Percentiles rank a stretch among this genome's conserved stretches.
These are phyloP conservation scores for Xylaria sp. DNA, from an alignment of 2,329 filamentous ascomycete genomes.

Conservation along the genomic window DNA sequence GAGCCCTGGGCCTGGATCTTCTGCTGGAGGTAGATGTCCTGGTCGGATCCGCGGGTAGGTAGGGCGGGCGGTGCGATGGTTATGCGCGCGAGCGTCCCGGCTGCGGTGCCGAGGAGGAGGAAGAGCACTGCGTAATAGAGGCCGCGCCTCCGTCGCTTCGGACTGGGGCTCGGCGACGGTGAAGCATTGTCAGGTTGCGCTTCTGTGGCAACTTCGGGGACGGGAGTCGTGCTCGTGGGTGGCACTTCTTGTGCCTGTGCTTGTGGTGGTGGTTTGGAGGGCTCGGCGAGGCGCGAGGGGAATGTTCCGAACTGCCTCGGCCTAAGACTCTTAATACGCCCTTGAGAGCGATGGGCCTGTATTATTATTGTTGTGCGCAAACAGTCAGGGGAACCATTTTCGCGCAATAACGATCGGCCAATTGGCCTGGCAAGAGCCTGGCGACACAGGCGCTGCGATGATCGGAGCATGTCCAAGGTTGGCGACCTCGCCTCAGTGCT, in stretches of 20 bases:
- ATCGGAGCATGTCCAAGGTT: conserved; percentile 29
- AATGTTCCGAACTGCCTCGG: conserved; percentile 31
- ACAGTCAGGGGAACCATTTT: background rate
- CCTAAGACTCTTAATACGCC: background rate
- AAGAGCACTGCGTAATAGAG: conserved; percentile 50
- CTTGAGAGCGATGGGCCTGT: background rate
- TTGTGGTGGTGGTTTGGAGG: conserved; percentile 8
- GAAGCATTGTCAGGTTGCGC: background rate
- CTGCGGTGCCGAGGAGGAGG: conserved; percentile 54
- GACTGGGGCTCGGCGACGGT: conserved; percentile 8
- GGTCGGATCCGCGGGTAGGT: conserved; percentile 52
- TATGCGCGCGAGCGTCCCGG: conserved; percentile 54
- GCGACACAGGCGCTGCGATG: conserved; percentile 30
- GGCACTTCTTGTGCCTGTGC: background rate
- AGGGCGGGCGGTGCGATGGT: conserved; percentile 57
- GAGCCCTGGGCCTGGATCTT: conserved; percentile 56
- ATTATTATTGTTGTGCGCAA: conserved; percentile 1
- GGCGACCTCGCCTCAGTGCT: conserved; percentile 5
- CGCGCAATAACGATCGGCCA: background rate
- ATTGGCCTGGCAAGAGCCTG: conserved; percentile 24
- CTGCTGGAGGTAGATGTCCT: conserved; percentile 55
- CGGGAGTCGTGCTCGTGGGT: background rate
- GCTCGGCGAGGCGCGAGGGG: conserved; percentile 5
- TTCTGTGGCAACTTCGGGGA: background rate
- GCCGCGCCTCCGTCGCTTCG: conserved; percentile 43